Conservation (phyloP, 2,329 filamentous ascomycete species). For the Aspergillus terreus region DNA sequence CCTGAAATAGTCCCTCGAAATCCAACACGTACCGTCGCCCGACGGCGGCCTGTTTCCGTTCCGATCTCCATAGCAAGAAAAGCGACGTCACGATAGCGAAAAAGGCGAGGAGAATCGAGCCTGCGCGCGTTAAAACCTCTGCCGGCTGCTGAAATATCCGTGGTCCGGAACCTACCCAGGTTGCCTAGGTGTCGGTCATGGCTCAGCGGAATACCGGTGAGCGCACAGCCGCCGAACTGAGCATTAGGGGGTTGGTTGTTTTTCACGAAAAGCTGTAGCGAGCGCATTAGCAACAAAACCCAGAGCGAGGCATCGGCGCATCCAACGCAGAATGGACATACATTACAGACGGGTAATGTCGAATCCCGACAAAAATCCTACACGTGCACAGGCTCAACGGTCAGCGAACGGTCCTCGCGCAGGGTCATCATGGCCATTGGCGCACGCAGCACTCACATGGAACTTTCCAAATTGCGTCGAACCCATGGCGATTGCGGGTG, state of each 20-base stretch:
- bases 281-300: constrained; percentile 11
- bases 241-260: constrained; percentile 56
- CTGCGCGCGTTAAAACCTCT: constrained; percentile 42
- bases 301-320: neutral
- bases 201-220: constrained; percentile 71
- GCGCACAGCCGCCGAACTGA: constrained; percentile 66
- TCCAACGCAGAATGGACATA: constrained; percentile 42
- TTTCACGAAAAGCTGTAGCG: constrained; percentile 59
- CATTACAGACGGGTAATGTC: constrained; percentile 80
- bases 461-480: constrained; percentile 58
- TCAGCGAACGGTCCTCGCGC: constrained; percentile 13
- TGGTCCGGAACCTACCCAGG: constrained; percentile 58
- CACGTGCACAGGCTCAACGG: constrained; percentile 17
- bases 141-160: constrained; percentile 23
- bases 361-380: constrained; percentile 81
- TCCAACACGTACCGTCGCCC: constrained; percentile 68
- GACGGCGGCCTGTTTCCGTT: constrained; percentile 88
- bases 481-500: constrained; percentile 37
- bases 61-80: constrained; percentile 73
- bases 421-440: constrained; percentile 2
- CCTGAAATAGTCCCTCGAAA: neutral
- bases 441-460: constrained; percentile 42
- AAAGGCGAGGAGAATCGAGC: constrained; percentile 81
- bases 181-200: constrained; percentile 69
- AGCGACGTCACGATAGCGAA: constrained; percentile 67